Base-by-base conservation (phyloP, 2,329 filamentous ascomycete species). In the Penicillium thymicola region DNA sequence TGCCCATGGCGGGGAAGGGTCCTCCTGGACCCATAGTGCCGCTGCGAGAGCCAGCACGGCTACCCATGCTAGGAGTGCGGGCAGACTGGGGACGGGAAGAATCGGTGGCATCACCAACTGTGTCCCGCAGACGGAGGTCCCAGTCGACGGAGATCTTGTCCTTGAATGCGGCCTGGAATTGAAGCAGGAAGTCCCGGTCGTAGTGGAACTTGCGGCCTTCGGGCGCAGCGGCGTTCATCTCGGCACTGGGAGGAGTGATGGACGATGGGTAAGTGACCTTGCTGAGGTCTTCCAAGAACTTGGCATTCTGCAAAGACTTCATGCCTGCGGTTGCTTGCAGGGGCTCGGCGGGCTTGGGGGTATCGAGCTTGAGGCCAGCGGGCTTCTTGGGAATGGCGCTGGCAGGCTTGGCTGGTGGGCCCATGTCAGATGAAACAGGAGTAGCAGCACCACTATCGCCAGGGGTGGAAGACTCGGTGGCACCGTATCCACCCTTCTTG, bases 121-220 rank as follows among this genome's bases (percentile, higher is more conserved):
- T 82, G 77, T 89, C 87, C 83, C 93, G 82, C 59, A 99, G 87
- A 70, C 94, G 92, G 63, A 88, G 82, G 70, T 95, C 89, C 85
- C 96, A 99, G 70, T 97, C 93, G 42, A 92, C 76, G 0, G 92
- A 96, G 14, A 94, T 94, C 78, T 97, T 95, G 80, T 99, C 94
- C 61, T 91, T 95, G 78, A 97, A 99, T 21, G 96, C 91, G 67
- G 85, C 85, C 78, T 97, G 90, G 82, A 99, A 99, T 72, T 99
- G 94, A 30, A 99, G 82, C 77, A 99, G 80, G 81, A 99, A 99
- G 67, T 89, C 88, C 68, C 92, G 90, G 77, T 97, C 92, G 75
- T 99, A 99, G 74, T 95, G 92, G 80, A 95, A 96, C 78, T 92
- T 93, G 75, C 89, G 75, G 57, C 77, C 90, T 34, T 85, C 82